phyloP scores from a whole-genome alignment of 495 filamentous ascomycete species.

The Ramalina intermedia region DNA sequence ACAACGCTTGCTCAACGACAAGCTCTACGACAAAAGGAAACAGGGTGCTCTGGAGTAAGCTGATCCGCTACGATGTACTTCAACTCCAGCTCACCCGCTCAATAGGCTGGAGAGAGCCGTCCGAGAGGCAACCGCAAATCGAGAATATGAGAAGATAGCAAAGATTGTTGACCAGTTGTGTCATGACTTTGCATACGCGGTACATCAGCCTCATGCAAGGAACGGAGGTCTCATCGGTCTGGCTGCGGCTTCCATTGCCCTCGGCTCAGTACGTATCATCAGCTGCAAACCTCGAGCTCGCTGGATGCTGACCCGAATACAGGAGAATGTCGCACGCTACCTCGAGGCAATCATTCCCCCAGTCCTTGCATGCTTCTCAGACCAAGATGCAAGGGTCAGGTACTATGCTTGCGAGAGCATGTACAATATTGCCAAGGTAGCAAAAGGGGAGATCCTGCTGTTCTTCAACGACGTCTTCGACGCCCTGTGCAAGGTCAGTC shows the following conservation, averaged over 20 bases:
- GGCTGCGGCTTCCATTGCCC: slow-evolving; percentile 89
- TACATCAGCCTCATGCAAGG: slow-evolving; percentile 91
- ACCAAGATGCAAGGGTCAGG: slow-evolving; percentile 93
- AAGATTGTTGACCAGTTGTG: slow-evolving; percentile 91
- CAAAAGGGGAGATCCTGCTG: slow-evolving; percentile 88
- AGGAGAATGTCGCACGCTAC: slow-evolving; percentile 82
- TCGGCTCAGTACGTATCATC: slow-evolving; percentile 60
- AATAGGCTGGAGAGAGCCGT: slow-evolving; percentile 81
- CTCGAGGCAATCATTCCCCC: slow-evolving; percentile 88
- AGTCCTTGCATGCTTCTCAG: slow-evolving; percentile 94
- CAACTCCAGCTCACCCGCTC: slow-evolving; percentile 8
- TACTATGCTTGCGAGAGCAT: slow-evolving; percentile 99
- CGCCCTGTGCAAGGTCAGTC: slow-evolving; percentile 77
- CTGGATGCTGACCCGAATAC: slow-evolving; percentile 14
- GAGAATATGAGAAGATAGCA: slow-evolving; percentile 62
- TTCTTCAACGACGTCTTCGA: slow-evolving; percentile 99
- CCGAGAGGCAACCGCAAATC: slow-evolving; percentile 62
- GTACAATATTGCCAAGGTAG: slow-evolving; percentile 99
- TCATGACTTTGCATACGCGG: slow-evolving; percentile 94
- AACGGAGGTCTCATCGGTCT: slow-evolving; percentile 95
- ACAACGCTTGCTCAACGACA: slow-evolving; percentile 87
- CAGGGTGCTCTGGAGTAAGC: slow-evolving; percentile 91
- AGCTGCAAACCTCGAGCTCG: background rate
- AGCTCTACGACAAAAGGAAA: slow-evolving; percentile 96
- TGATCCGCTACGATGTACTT: background rate